Base-by-base conservation (phyloP, 1,284 basidiomycete genomes). In the Prillingera fragicola region DNA sequence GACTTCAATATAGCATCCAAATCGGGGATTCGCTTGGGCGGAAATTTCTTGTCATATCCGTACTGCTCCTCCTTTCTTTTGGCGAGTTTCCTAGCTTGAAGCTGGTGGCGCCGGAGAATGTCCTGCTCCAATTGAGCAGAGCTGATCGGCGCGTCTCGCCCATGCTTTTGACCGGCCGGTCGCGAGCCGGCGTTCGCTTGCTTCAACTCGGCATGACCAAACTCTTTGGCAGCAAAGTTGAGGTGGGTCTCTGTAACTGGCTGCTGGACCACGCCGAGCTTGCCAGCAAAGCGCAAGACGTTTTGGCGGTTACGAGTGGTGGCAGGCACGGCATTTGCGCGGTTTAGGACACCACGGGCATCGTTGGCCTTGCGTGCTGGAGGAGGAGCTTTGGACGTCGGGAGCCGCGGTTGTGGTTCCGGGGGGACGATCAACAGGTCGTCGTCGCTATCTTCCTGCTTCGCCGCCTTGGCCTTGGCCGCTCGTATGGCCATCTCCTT, bases 121-220 rank as follows among this genome's bases (percentile, higher is more conserved):
- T 32, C 25, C 7, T 25, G 28, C 2, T 59, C 52, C 25, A 63
- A 13, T 22, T 59, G 51, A 0, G 43, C 32, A 8, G 45, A 39
- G 15, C 40, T 38, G 22, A 67, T 28, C 2, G 42, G 32, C 10
- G 25, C 35, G 12, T 65, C 60, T 9, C 61, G 41, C 3, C 57
- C 59, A 5, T 45, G 32, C 36, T 69, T 69, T 35, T 55, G 50
- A 2, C 58, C 63, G 2, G 52, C 57, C 2, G 63, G 62, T 10
- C 42, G 45, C 0, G 60, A 38, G 1, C 62, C 65, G 1, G 41
- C 61, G 32, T 65, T 60, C 1, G 33, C 27, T 3, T 36, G 33
- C 24, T 51, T 57, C 14, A 52, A 29, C 4, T 50, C 45, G 2
- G 56, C 50, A 28, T 68, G 65, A 3, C 49, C 36, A 36, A 54